Conservation (phyloP, 495 filamentous ascomycete genomes). For the Penicillium paxilli region DNA sequence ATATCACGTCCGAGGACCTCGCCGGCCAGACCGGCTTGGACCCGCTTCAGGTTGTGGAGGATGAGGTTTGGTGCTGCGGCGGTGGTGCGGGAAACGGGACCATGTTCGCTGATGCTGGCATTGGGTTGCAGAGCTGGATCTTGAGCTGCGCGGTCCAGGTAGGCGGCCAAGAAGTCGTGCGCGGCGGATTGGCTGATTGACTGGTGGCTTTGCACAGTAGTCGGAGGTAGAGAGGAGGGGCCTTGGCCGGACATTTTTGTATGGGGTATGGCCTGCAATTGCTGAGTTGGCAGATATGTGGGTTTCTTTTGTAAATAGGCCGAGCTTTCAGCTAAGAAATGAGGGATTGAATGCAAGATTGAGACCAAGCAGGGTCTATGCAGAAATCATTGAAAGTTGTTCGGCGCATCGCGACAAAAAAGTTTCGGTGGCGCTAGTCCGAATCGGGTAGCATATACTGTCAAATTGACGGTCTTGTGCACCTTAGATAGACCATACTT, state of each 20-base stretch:
- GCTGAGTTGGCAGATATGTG: background rate
- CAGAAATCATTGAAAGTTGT: slow-evolving; percentile 7
- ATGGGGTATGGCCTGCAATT: slow-evolving; percentile 4
- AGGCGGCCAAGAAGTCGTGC: slow-evolving; percentile 55
- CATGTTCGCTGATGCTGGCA: slow-evolving; percentile 59
- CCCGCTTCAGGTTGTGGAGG: slow-evolving; percentile 64
- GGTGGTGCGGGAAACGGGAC: slow-evolving; percentile 54
- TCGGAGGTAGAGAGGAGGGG: slow-evolving; percentile 48
- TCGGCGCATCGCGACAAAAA: slow-evolving; percentile 25
- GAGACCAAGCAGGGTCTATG: slow-evolving; percentile 6
- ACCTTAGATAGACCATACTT: too few relatives aligned
- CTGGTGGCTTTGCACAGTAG: slow-evolving; percentile 40
- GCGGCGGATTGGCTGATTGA: slow-evolving; percentile 53
- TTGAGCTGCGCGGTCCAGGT: slow-evolving; percentile 54
- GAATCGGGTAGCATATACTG: slow-evolving; percentile 18
- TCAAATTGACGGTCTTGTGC: background rate
- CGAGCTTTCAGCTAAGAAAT: background rate
- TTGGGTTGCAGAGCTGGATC: slow-evolving; percentile 68
- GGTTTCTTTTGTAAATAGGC: background rate
- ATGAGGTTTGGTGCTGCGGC: slow-evolving; percentile 56
- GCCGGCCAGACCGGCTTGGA: slow-evolving; percentile 63
- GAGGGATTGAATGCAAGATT: background rate
- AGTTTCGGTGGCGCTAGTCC: slow-evolving; percentile 30
- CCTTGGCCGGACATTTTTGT: slow-evolving; percentile 41
- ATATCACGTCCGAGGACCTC: slow-evolving; percentile 55